phyloP scores from a whole-genome alignment of 495 filamentous ascomycete genomes.

The Paragyromitra xinjiangensis region DNA sequence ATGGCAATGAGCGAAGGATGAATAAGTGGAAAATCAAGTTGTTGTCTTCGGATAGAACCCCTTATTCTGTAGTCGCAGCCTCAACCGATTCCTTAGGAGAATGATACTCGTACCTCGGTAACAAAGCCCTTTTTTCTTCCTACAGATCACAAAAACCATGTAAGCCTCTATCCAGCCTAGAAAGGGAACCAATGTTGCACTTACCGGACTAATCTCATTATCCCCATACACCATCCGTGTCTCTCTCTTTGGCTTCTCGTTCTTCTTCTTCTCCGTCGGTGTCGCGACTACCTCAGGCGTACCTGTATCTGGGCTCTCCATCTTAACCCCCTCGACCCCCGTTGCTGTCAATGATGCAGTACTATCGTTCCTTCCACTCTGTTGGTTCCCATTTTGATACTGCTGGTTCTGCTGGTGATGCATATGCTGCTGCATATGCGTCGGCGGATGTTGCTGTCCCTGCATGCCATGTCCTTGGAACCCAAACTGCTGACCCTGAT shows the following conservation, averaged over 20 bases:
- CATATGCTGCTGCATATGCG: slow-evolving; percentile 23
- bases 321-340: slow-evolving; percentile 44
- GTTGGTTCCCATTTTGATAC: slow-evolving; percentile 37
- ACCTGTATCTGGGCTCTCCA: slow-evolving; percentile 43
- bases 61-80: slow-evolving; percentile 50
- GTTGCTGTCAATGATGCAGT: slow-evolving; percentile 41
- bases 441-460: slow-evolving; percentile 14
- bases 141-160: slow-evolving; percentile 13
- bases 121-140: slow-evolving; percentile 54
- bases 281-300: slow-evolving; percentile 29
- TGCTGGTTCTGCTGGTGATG: slow-evolving; percentile 40
- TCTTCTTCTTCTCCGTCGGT: slow-evolving; percentile 51
- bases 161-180: slow-evolving; percentile 5
- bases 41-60: slow-evolving; percentile 21
- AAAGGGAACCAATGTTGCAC: neutral
- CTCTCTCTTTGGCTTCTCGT: slow-evolving; percentile 54
- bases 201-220: slow-evolving; percentile 57
- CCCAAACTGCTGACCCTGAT: slow-evolving; percentile 44
- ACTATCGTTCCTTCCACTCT: slow-evolving; percentile 33
- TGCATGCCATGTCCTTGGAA: slow-evolving; percentile 27
- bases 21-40: slow-evolving; percentile 7
- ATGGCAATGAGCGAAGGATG: neutral
- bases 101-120: slow-evolving; percentile 57
- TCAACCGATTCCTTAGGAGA: slow-evolving; percentile 53
- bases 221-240: slow-evolving; percentile 55